Evolutionary conservation across 163 green algal species (phyloP), one percentile per base, ranked within the genome.

Genomic region (Prototheca cutis): DNA sequence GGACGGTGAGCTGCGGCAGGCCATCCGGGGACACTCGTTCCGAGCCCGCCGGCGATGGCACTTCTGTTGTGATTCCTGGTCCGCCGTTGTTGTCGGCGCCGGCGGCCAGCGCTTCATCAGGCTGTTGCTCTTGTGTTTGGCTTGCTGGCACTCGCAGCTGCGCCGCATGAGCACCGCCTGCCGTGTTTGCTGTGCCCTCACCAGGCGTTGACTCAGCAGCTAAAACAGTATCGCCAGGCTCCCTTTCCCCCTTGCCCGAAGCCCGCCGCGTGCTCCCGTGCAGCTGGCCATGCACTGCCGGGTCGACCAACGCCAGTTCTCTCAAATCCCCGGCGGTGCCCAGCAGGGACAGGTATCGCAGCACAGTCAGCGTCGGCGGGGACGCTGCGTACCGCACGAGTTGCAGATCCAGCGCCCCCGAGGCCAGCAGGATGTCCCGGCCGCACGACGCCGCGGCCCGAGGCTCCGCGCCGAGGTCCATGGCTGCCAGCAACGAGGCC

Each of bases 291-390:
- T n/a, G n/a, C n/a, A n/a, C n/a, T n/a, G n/a, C n/a, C n/a, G n/a
- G 59, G 21, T 76, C 64, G 25, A 90, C 76, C 4, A 92, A 68
- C 4, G 83, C 80, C 25, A 88, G 70, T n/a, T n/a, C n/a, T n/a
- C n/a, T n/a, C n/a, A n/a, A n/a, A n/a, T n/a, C n/a, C n/a, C n/a
- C n/a, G n/a, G n/a, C n/a, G n/a, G n/a, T n/a, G n/a, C n/a, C n/a
- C 63, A 90, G 68, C 54, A 94, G 84, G 18, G 71, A 87, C n/a
- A 95, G 80, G 68, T 95, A 75, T 2, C 87, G 71, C 48, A 91
- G 61, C 5, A 71, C 19, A 3, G 59, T 60, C 70, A 85, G 48
- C 4, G 47, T 55, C 1, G 48, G 47, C 4, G 63, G 49, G 18
- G 42, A 17, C 13, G 42, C 18, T 0, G 17, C 17, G 42, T 51